Conservation (phyloP, 202 grass and related monocot genomes). For the Cymbopogon flexuosus region DNA sequence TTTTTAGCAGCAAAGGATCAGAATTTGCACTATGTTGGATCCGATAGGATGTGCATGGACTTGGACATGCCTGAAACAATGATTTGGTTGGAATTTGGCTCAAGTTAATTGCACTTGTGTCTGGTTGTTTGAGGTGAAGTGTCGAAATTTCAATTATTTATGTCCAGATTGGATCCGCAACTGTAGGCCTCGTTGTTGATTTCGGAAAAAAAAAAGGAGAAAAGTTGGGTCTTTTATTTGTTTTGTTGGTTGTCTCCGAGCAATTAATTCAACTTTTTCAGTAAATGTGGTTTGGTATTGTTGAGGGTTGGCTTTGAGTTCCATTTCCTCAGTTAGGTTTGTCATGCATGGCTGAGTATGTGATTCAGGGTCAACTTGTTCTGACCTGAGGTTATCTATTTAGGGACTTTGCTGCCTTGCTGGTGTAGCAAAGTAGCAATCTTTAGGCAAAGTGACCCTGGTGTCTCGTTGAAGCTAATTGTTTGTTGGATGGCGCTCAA, state of each 20-base stretch:
- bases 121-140: not conserved
- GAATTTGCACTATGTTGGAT: not conserved
- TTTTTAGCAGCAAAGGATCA: not conserved
- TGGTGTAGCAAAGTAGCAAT: constrained; percentile 8
- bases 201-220: not conserved
- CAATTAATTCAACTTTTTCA: not conserved
- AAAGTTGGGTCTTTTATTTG: not conserved
- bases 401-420: not conserved
- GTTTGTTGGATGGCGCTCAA: not conserved
- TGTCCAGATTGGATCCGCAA: constrained; percentile 15
- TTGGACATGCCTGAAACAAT: not conserved
- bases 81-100: not conserved
- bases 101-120: not conserved
- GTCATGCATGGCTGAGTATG: not conserved
- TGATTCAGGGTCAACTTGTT: not conserved
- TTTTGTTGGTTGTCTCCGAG: not conserved
- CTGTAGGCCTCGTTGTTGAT: not conserved
- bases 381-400: not conserved
- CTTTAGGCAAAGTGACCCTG: not conserved
- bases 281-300: not conserved
- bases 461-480: not conserved
- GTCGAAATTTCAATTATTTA: not conserved
- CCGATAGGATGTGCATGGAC: not conserved
- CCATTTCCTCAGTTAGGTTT: not conserved
- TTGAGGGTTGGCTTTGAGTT: not conserved